phyloP scores from a whole-genome alignment of 2,329 filamentous ascomycete genomes.

The Colletotrichum zoysiae region DNA sequence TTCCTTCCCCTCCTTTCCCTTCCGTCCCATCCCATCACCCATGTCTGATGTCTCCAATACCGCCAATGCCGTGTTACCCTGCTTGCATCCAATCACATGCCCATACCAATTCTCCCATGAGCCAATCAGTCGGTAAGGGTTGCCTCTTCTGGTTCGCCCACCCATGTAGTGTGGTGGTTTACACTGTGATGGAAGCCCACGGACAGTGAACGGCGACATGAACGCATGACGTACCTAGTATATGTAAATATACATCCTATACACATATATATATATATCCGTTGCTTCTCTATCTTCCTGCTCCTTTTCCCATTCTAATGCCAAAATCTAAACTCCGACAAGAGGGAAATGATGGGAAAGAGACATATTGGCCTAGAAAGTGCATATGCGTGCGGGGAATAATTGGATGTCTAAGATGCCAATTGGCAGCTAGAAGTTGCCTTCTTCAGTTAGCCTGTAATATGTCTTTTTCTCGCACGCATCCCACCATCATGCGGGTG shows the following conservation, averaged over 20 bases:
- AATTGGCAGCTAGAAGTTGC: neutral
- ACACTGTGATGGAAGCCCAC: neutral
- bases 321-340: neutral
- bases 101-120: neutral
- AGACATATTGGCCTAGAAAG: neutral
- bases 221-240: neutral
- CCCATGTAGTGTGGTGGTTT: neutral
- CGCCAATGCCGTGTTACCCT: slow-evolving; percentile 21
- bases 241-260: neutral
- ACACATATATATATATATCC: no score
- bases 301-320: neutral
- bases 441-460: neutral
- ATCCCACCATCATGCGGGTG: slow-evolving; percentile 31
- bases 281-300: neutral
- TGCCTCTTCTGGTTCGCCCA: slow-evolving; percentile 26
- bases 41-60: slow-evolving; percentile 22
- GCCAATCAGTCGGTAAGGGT: slow-evolving; percentile 25
- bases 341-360: neutral
- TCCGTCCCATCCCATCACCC: slow-evolving; percentile 35
- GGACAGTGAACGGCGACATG: neutral
- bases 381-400: neutral
- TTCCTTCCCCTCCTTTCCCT: slow-evolving; percentile 15
- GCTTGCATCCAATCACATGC: slow-evolving; percentile 30
- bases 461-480: neutral
- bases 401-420: neutral